phyloP scores from a whole-genome alignment of 140 eudicot genomes.

The Ambrosia hybrid region DNA sequence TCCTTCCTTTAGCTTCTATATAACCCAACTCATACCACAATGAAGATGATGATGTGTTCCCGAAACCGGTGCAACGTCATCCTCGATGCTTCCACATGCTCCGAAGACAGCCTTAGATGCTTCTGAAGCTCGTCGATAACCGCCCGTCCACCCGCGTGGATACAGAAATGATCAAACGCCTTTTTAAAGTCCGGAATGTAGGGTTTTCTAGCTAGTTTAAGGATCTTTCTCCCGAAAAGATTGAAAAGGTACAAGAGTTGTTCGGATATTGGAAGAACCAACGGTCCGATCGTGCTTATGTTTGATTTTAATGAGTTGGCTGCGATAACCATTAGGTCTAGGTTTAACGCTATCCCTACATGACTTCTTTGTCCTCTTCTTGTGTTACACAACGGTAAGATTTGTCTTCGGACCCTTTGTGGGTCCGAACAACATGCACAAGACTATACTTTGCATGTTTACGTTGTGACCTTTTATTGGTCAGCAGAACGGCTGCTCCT shows the following conservation, averaged over 20 bases:
- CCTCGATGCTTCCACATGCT: conserved; percentile 50
- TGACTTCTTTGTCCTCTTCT: conserved; percentile 57
- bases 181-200: conserved; percentile 44
- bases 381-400: conserved; percentile 47
- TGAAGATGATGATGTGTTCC: conserved; percentile 52
- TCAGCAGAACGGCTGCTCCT: conserved; percentile 55
- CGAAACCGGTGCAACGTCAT: conserved; percentile 51
- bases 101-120: conserved; percentile 32
- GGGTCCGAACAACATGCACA: conserved; percentile 58
- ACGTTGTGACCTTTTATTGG: conserved; percentile 46
- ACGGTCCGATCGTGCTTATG: conserved; percentile 59
- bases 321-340: conserved; percentile 61
- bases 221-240: conserved; percentile 39
- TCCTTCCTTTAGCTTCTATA: conserved; percentile 44
- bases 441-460: conserved; percentile 51
- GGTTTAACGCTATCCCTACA: conserved; percentile 47
- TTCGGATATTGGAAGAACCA: conserved; percentile 56
- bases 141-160: conserved; percentile 53
- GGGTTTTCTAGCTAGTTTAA: conserved; percentile 31
- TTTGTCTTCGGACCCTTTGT: conserved; percentile 54
- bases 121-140: conserved; percentile 54
- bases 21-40: conserved; percentile 48
- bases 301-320: conserved; percentile 53
- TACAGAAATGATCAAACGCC: conserved; percentile 51
- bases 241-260: conserved; percentile 44